Conservation (phyloP, 305 asterid genomes). For the Plantago rigida region DNA sequence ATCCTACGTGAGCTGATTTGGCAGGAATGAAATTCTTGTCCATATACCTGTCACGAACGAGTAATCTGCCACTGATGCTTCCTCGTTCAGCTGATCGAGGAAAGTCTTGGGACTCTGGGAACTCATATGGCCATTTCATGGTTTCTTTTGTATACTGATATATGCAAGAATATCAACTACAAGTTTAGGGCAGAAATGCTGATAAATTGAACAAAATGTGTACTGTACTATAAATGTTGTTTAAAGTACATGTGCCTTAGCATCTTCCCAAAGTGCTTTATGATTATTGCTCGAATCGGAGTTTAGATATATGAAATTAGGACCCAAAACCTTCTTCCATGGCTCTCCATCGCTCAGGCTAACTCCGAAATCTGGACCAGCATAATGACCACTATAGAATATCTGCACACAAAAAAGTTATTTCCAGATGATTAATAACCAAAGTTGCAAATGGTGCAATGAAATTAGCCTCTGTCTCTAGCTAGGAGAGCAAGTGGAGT, state of each 20-base stretch:
- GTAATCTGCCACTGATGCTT: slow-evolving; percentile 35
- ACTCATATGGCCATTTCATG: slow-evolving; percentile 55
- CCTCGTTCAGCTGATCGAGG: slow-evolving; percentile 41
- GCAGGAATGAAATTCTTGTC: slow-evolving; percentile 29
- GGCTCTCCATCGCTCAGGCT: slow-evolving; percentile 46
- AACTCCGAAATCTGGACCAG: slow-evolving; percentile 41
- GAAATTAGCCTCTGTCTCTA: neutral
- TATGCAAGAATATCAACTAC: neutral
- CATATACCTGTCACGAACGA: slow-evolving; percentile 39
- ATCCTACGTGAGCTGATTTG: slow-evolving; percentile 42
- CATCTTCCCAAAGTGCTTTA: slow-evolving; percentile 48
- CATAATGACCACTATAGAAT: slow-evolving; percentile 55
- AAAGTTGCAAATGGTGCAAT: neutral
- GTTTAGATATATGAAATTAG: slow-evolving; percentile 54
- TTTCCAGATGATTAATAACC: neutral
- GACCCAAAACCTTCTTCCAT: slow-evolving; percentile 71
- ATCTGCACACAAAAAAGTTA: slow-evolving; percentile 25
- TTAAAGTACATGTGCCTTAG: slow-evolving; percentile 43
- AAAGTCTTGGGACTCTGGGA: slow-evolving; percentile 39
- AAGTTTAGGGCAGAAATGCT: neutral
- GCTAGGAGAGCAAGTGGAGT: neutral
- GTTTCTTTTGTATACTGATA: slow-evolving; percentile 39
- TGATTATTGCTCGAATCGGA: slow-evolving; percentile 31
- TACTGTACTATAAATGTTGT: neutral
- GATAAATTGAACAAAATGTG: neutral